A percentile compares a stretch with the other conserved stretches of the same genome.
phyloP scores from a whole-genome alignment of 1,284 basidiomycete species.

The Boletus semigastroideus region DNA sequence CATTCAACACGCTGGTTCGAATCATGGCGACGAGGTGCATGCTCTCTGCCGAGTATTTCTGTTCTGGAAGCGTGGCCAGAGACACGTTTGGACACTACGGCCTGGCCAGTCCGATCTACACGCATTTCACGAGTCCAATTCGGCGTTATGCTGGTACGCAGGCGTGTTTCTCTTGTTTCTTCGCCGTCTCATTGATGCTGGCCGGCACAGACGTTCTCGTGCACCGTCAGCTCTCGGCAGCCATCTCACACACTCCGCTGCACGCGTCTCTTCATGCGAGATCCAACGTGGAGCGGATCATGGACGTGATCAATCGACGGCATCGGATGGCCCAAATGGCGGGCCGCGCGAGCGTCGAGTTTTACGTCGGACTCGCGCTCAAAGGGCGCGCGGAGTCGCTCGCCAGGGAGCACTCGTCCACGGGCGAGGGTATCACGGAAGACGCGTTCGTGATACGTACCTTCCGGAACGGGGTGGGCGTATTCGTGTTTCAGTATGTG shows the following conservation, averaged over 20 bases:
- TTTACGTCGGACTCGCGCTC: conserved; percentile 93
- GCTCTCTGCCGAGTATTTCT: conserved; percentile 98
- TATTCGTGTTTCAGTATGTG: conserved; percentile 91
- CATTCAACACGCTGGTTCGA: conserved; percentile 96
- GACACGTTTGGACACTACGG: conserved; percentile 98
- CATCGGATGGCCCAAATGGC: conserved; percentile 98
- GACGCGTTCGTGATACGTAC: conserved; percentile 95
- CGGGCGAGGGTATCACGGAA: conserved; percentile 47
- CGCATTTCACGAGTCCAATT: conserved; percentile 97
- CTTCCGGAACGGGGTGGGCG: conserved; percentile 93
- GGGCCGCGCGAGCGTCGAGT: conserved; percentile 92
- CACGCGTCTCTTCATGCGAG: conserved; percentile 90
- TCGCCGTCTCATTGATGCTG: conserved; percentile 18
- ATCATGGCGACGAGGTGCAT: conserved; percentile 99
- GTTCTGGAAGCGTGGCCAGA: conserved; percentile 88
- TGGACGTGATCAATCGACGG: conserved; percentile 88
- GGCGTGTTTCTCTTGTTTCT: no score
- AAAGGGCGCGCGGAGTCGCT: conserved; percentile 63
- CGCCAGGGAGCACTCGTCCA: conserved; percentile 12
- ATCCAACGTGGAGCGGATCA: conserved; percentile 82
- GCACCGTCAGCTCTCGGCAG: conserved; percentile 91
- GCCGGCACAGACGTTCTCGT: conserved; percentile 74
- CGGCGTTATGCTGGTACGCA: conserved; percentile 85
- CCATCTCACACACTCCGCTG: conserved; percentile 83
- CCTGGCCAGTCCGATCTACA: conserved; percentile 95